phyloP scores from a whole-genome alignment of 805 yeast genomes.

The Wickerhamiella brachini region DNA sequence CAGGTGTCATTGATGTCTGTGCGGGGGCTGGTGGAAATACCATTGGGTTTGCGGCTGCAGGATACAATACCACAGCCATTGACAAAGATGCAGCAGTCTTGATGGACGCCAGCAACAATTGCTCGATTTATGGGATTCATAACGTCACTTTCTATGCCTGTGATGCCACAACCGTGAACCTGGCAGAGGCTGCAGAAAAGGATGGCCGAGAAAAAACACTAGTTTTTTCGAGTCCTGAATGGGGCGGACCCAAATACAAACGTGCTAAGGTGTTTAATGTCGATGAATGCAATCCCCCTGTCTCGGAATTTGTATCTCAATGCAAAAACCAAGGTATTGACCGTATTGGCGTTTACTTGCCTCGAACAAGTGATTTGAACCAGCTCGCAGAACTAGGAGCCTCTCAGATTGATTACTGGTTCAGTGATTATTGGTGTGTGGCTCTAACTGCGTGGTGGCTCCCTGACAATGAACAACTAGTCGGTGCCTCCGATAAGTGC shows the following conservation, averaged over 20 bases:
- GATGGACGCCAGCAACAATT: conserved; percentile 34
- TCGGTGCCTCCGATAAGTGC: no score
- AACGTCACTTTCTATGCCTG: conserved; percentile 36
- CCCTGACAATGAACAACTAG: background rate
- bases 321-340: conserved; percentile 5
- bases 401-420: conserved; percentile 11
- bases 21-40: conserved; percentile 86
- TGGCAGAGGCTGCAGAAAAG: conserved; percentile 2
- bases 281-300: conserved; percentile 12
- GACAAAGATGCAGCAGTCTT: conserved; percentile 17
- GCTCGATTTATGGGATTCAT: conserved; percentile 44
- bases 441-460: conserved; percentile 11
- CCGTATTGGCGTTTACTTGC: conserved; percentile 9
- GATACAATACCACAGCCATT: conserved; percentile 16
- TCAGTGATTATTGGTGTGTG: conserved; percentile 7
- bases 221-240: conserved; percentile 18
- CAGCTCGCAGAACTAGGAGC: conserved; percentile 13
- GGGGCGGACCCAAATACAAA: conserved; percentile 19
- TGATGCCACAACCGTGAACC: conserved; percentile 33
- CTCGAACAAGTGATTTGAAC: conserved; percentile 11
- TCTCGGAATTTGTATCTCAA: conserved; percentile 7
- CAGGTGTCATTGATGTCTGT: conserved; percentile 45
- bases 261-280: conserved; percentile 10
- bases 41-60: conserved; percentile 45
- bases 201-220: conserved; percentile 8